These are phyloP conservation scores for Basidiobolus meristosporus DNA, from an alignment of 371 early-diverging fungal species.

Conservation along the genomic window DNA sequence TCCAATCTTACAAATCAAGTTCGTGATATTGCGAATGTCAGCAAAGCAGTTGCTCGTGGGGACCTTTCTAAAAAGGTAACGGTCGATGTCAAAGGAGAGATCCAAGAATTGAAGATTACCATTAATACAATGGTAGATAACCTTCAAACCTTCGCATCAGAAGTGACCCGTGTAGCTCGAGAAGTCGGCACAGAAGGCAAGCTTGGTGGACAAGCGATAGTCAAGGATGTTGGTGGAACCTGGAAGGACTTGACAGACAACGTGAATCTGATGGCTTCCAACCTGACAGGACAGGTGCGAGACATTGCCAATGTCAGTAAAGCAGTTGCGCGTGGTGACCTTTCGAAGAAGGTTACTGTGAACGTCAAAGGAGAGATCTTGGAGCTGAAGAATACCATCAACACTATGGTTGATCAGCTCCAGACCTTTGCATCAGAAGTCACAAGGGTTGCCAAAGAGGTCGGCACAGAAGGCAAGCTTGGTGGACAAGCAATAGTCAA, in stretches of 20 bases:
- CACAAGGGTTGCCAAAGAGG: too few species aligned
- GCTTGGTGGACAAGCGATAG: too few species aligned
- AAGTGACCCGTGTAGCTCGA: conserved; percentile 32
- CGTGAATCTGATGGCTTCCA: too few species aligned
- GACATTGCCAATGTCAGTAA: conserved; percentile 26
- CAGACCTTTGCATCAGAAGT: too few species aligned
- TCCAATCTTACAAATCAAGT: conserved; percentile 44
- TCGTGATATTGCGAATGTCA: conserved; percentile 33
- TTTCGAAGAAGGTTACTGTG: conserved; percentile 19
- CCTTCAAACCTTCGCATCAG: conserved; percentile 24
- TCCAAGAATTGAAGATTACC: conserved; percentile 23
- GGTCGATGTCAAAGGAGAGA: conserved; percentile 20
- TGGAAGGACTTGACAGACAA: too few species aligned
- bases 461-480: too few species aligned
- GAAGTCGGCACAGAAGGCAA: too few species aligned
- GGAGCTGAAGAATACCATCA: conserved; percentile 25
- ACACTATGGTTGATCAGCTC: conserved; percentile 34
- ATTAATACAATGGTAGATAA: conserved; percentile 41
- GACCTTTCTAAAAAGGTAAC: conserved; percentile 31
- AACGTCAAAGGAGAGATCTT: conserved; percentile 23
- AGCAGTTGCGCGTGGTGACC: conserved; percentile 24
- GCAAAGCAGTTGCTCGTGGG: conserved; percentile 33
- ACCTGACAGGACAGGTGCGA: conserved; percentile 26
- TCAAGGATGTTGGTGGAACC: too few species aligned
- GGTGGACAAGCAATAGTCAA: too few species aligned